phyloP scores from a whole-genome alignment of 2,329 filamentous ascomycete genomes.

The Ploettnerulaceae sp. region DNA sequence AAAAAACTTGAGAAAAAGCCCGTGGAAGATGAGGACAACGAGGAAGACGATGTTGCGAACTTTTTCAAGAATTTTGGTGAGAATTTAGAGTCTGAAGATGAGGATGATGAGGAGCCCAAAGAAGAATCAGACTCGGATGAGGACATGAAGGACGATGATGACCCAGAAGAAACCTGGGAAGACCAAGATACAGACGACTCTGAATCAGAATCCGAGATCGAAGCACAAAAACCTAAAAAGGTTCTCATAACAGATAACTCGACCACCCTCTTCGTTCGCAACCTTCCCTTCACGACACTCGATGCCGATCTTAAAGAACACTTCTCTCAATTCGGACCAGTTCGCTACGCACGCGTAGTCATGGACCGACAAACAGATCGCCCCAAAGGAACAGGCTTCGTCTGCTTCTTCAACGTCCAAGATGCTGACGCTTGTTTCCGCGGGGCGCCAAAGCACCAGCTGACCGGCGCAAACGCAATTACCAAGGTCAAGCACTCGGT shows the following conservation, averaged over 20 bases:
- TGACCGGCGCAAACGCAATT: constrained; percentile 35
- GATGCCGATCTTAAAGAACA: constrained; percentile 80
- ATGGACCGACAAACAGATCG: constrained; percentile 80
- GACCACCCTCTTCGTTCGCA: constrained; percentile 85
- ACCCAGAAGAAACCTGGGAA: constrained; percentile 33
- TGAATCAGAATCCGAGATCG: constrained; percentile 39
- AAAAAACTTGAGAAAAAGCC: constrained; percentile 1
- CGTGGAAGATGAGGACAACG: constrained; percentile 30
- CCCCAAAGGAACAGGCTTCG: constrained; percentile 88
- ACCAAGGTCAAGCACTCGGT: constrained; percentile 69
- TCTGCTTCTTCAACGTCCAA: constrained; percentile 77
- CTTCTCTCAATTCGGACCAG: constrained; percentile 80
- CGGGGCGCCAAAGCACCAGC: constrained; percentile 59
- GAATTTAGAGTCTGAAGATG: constrained; percentile 36
- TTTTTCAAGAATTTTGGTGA: constrained; percentile 34
- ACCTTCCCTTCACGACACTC: constrained; percentile 82
- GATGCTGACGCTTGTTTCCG: constrained; percentile 75
- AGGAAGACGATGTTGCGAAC: constrained; percentile 36
- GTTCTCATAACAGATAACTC: constrained; percentile 55
- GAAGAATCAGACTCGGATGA: constrained; percentile 39
- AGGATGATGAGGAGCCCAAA: constrained; percentile 31
- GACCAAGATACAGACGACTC: too few relatives aligned
- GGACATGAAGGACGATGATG: constrained; percentile 35
- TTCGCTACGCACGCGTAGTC: constrained; percentile 88
- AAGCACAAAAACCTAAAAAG: constrained; percentile 35